Conservation (phyloP, 208 protist species). For the Borovskyia barvae region DNA sequence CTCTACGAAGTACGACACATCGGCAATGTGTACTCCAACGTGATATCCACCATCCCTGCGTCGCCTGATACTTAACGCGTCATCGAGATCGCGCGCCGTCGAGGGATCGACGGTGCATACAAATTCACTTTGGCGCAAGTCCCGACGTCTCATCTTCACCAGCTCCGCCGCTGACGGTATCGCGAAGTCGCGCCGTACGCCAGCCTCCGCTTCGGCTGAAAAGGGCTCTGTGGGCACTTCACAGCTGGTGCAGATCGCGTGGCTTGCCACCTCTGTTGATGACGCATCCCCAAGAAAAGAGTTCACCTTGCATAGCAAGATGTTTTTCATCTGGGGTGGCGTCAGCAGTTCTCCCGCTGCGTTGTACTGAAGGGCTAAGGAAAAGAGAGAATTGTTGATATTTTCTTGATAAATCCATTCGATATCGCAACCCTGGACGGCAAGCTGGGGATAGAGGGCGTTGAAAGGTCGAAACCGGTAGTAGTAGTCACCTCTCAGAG, state of each 20-base stretch:
- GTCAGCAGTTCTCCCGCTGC: conserved; percentile 6
- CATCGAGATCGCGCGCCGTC: conserved; percentile 87
- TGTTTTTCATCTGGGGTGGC: conserved; percentile 17
- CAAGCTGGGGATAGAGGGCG: conserved; percentile 52
- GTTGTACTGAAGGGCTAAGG: conserved; percentile 30
- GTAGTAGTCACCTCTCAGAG: conserved; percentile 37
- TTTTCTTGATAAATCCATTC: conserved; percentile 26
- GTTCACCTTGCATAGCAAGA: conserved; percentile 26
- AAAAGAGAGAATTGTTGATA: conserved; percentile 41
- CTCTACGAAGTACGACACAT: conserved; percentile 91
- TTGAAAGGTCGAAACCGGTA: conserved; percentile 73
- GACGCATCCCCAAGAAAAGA: conserved; percentile 38
- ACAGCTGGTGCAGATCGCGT: conserved; percentile 47
- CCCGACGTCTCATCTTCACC: conserved; percentile 43
- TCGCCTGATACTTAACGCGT: conserved; percentile 76
- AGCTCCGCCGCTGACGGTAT: conserved; percentile 51
- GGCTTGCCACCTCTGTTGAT: conserved; percentile 37
- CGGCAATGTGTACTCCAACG: conserved; percentile 95
- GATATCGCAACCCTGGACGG: conserved; percentile 64
- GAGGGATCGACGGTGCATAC: conserved; percentile 86
- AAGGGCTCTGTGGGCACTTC: conserved; percentile 48
- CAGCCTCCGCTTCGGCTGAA: conserved; percentile 63
- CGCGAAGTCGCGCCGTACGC: conserved; percentile 40
- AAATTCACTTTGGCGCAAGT: conserved; percentile 79
- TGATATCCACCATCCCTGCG: conserved; percentile 44